Percentiles rank a stretch among this genome's conserved stretches.
Conservation (phyloP, 345 rosid genomes). For the Brassica nigra region DNA sequence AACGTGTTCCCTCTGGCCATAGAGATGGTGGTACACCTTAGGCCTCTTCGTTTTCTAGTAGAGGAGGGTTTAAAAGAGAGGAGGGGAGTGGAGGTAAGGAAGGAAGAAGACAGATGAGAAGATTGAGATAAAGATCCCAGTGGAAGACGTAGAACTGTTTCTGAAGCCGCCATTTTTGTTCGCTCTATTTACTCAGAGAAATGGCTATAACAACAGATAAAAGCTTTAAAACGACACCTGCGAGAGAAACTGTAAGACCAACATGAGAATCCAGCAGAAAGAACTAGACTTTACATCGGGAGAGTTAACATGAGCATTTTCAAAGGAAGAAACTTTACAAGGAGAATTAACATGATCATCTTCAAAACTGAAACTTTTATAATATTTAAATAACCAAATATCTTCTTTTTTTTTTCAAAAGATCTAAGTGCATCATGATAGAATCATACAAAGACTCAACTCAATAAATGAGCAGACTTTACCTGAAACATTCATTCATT, state of each 20-base stretch:
- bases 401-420: not conserved
- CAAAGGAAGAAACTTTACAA: constrained; percentile 10
- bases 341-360: not conserved
- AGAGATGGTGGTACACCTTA: constrained; percentile 11
- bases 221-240: constrained; percentile 16
- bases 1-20: constrained; percentile 14
- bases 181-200: not conserved
- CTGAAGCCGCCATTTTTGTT: constrained; percentile 46
- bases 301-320: not conserved
- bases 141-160: constrained; percentile 44
- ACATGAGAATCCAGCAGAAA: not conserved
- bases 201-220: not conserved
- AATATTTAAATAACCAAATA: not conserved
- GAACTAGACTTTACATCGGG: constrained; percentile 5
- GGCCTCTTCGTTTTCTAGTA: constrained; percentile 22
- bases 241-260: not conserved
- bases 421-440: not conserved
- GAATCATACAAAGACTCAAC: not conserved
- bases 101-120: constrained; percentile 29
- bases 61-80: constrained; percentile 32
- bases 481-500: not conserved
- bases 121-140: constrained; percentile 35
- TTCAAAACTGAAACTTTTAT: not conserved
- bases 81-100: constrained; percentile 29
- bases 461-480: not conserved